Evolutionary conservation across 768 basidiomycete genomes (phyloP), one percentile per base, ranked within the genome.

Genomic region (Grammothele lineata): DNA sequence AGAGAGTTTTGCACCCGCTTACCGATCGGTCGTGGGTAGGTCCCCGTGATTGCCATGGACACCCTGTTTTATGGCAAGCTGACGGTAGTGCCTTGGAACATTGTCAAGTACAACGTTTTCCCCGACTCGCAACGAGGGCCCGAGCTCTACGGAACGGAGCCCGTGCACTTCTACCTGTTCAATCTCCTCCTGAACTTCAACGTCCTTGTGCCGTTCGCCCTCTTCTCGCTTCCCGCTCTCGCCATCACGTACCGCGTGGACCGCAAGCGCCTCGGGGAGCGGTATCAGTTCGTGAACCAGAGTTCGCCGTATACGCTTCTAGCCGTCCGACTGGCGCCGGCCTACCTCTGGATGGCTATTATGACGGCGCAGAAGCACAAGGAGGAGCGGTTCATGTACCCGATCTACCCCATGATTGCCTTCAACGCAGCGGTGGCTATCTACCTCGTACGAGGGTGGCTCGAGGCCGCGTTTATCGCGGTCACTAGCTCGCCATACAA

Each of bases 351-450:
- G 95, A 58, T 85, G 37, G 77, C 66, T 1, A 85, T 96, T 51
- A 69, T 99, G 55, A 82, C 81, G 4, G 56, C 73, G 3, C 95
- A 98, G 67, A 70, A 86, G 1, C 96, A 99, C 68, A 99, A 99
- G 68, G 96, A 99, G 66, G 96, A 99, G 62, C 77, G 96, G n/a
- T 99, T 99, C 70, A 87, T 97, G 83, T 98, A 85, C 66, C 95
- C 96, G 1, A 85, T 80, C 2, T 98, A 95, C 63, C 88, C 92
- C 1, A 65, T 98, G 25, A 66, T 98, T 38, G 92, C 91, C 61
- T 92, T 98, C 69, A 97, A 97, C 60, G 95, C 93, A 0, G 90
- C 92, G 4, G 83, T 93, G n/a, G 75, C 84, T 11, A 54, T 95
- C 10, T 97, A 89, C 63, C 73, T 99, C 35, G 57, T 87, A 12